Conservation (phyloP, 768 basidiomycete species). For the Holtermanniella nyarrowii region DNA sequence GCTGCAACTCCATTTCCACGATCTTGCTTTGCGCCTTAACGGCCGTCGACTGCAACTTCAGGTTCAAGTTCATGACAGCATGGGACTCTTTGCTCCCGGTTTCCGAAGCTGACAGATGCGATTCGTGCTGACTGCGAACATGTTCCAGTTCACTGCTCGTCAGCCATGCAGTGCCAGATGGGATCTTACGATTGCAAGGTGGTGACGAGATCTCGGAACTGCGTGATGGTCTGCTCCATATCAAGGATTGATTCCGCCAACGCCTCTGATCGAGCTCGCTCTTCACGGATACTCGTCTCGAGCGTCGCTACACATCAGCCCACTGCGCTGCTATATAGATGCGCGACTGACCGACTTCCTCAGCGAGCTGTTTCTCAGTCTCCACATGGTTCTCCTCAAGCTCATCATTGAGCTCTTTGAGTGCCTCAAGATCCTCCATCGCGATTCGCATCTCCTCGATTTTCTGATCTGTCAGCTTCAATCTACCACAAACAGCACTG, state of each 20-base stretch:
- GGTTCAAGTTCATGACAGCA: conserved; percentile 84
- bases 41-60: conserved; percentile 84
- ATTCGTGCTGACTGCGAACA: conserved; percentile 73
- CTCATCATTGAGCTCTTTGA: conserved; percentile 93
- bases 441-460: conserved; percentile 95
- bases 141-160: conserved; percentile 66
- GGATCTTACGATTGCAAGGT: conserved; percentile 61
- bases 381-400: conserved; percentile 92
- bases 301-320: conserved; percentile 12
- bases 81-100: conserved; percentile 79
- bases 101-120: conserved; percentile 70
- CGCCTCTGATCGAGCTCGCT: conserved; percentile 52
- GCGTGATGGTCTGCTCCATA: conserved; percentile 72
- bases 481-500: too few species aligned
- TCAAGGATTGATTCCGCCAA: conserved; percentile 75
- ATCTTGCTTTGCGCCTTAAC: conserved; percentile 80
- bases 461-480: conserved; percentile 50
- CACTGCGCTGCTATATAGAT: neutral
- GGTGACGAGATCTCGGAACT: conserved; percentile 85
- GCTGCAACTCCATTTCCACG: conserved; percentile 79
- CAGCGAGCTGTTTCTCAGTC: conserved; percentile 80
- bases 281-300: conserved; percentile 53
- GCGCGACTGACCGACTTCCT: conserved; percentile 62
- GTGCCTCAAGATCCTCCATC: conserved; percentile 89
- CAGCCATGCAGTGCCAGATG: conserved; percentile 1